Evolutionary conservation across 2,329 filamentous ascomycete genomes (phyloP).

Genomic region (Aspergillus ustus): DNA sequence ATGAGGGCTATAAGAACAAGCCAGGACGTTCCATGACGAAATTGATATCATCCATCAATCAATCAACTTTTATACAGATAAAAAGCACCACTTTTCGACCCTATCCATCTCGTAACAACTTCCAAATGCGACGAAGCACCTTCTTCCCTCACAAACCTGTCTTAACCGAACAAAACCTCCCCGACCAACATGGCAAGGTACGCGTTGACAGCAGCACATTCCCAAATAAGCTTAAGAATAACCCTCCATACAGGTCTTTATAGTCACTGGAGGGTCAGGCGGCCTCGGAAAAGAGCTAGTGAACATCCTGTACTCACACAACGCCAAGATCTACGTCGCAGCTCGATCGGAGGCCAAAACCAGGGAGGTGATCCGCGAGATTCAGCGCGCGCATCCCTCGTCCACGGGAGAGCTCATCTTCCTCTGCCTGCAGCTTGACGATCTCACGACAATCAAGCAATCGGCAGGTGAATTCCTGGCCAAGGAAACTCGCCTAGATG

Average conservation of each 20-base stretch:
- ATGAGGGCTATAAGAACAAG: too few relatives aligned
- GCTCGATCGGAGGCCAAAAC: not conserved
- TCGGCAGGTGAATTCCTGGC: constrained; percentile 43
- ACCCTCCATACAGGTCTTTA: not conserved
- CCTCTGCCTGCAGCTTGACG: constrained; percentile 19
- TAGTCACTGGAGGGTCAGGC: constrained; percentile 3
- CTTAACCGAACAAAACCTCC: constrained; percentile 2
- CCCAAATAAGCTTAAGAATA: too few relatives aligned
- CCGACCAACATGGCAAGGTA: constrained; percentile 8
- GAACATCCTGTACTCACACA: constrained; percentile 3
- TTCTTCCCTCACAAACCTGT: constrained; percentile 4
- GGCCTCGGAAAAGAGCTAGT: constrained; percentile 5
- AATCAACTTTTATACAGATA: too few relatives aligned
- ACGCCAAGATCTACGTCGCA: constrained; percentile 4
- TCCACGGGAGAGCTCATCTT: not conserved
- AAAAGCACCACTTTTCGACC: too few relatives aligned
- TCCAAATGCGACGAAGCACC: not conserved
- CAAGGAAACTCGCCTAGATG: constrained; percentile 43
- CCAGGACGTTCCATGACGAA: too few relatives aligned
- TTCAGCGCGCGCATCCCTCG: not conserved
- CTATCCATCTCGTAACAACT: too few relatives aligned
- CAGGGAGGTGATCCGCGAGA: not conserved
- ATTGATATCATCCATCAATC: too few relatives aligned
- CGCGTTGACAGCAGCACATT: not conserved
- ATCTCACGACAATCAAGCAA: constrained; percentile 46